A percentile compares a stretch with the other conserved stretches of the same genome.
Conservation (phyloP, 1,284 basidiomycete genomes). For the Cutaneotrichosporon sp. region DNA sequence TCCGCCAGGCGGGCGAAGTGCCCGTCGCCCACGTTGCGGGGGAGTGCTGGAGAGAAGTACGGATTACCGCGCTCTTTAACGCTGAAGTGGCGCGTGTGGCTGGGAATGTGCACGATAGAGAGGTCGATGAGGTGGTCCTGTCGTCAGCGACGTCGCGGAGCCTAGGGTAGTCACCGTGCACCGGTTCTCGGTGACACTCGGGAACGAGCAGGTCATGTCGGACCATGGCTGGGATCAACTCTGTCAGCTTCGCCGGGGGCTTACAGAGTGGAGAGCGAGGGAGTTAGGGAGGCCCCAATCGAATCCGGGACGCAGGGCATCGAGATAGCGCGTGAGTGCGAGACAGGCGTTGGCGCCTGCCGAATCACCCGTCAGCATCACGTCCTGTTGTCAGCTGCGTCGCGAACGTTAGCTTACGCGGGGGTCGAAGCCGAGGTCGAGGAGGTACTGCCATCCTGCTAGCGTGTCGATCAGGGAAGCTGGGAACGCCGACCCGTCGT, state of each 20-base stretch:
- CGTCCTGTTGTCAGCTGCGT: slow-evolving; percentile 10
- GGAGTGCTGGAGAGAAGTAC: slow-evolving; percentile 15
- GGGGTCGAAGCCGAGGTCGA: slow-evolving; percentile 14
- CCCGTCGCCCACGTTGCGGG: neutral
- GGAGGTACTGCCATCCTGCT: slow-evolving; percentile 13
- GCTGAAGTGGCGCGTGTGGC: slow-evolving; percentile 5
- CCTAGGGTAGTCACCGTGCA: slow-evolving; percentile 10
- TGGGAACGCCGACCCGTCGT: slow-evolving; percentile 8
- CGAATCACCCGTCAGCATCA: slow-evolving; percentile 13
- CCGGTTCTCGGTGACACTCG: slow-evolving; percentile 6
- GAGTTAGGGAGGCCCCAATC: slow-evolving; percentile 4
- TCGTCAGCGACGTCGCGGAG: too few species aligned
- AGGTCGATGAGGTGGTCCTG: slow-evolving; percentile 14
- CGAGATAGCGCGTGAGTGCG: slow-evolving; percentile 14
- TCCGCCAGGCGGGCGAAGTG: slow-evolving; percentile 14
- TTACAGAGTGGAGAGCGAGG: slow-evolving; percentile 6
- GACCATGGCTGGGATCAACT: slow-evolving; percentile 12
- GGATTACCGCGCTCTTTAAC: neutral
- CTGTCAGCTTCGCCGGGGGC: neutral
- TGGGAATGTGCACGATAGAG: slow-evolving; percentile 3
- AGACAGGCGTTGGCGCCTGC: slow-evolving; percentile 13
- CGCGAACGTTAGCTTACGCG: too few species aligned
- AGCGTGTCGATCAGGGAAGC: slow-evolving; percentile 10
- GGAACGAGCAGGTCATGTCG: slow-evolving; percentile 15
- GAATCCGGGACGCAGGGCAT: slow-evolving; percentile 10